phyloP scores from a whole-genome alignment of 2,329 filamentous ascomycete genomes.

The Colletotrichum navitas region DNA sequence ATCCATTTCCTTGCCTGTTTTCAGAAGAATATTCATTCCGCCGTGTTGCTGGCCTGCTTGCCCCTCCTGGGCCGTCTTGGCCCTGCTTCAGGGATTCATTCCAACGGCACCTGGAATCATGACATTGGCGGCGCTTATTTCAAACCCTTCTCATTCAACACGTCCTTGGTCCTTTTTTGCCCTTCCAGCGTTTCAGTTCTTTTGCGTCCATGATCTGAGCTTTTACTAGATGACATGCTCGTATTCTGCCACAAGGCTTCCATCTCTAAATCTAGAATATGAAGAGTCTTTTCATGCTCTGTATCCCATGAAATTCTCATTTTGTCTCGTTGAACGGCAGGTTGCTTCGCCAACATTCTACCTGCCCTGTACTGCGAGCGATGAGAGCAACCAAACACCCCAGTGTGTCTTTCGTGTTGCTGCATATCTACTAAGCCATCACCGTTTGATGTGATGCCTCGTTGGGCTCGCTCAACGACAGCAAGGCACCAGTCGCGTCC shows the following conservation, averaged over 20 bases:
- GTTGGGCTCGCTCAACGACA: not conserved
- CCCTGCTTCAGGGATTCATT: not conserved
- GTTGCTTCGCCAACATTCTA: not conserved
- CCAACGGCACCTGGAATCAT: not conserved
- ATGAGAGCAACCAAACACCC: not conserved
- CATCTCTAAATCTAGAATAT: not conserved
- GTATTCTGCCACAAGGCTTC: not conserved
- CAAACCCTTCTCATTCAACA: not conserved
- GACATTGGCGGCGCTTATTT: not conserved
- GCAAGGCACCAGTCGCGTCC: not conserved
- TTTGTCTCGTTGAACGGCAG: conserved; percentile 2
- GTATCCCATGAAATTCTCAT: not conserved
- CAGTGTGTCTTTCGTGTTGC: not conserved
- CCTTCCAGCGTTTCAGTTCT: not conserved
- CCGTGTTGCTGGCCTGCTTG: not conserved
- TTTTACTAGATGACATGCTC: not conserved
- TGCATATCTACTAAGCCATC: not conserved
- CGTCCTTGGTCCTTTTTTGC: not conserved
- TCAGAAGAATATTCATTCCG: not conserved
- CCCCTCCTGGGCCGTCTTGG: not conserved
- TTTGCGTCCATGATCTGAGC: not conserved
- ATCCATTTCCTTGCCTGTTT: conserved; percentile 15
- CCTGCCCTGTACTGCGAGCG: not conserved
- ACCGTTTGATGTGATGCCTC: too few relatives aligned
- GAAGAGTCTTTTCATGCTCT: conserved; percentile 10